These are phyloP conservation scores for Pulveroboletus sp. DNA, from an alignment of 768 basidiomycete genomes.

Conservation along the genomic window DNA sequence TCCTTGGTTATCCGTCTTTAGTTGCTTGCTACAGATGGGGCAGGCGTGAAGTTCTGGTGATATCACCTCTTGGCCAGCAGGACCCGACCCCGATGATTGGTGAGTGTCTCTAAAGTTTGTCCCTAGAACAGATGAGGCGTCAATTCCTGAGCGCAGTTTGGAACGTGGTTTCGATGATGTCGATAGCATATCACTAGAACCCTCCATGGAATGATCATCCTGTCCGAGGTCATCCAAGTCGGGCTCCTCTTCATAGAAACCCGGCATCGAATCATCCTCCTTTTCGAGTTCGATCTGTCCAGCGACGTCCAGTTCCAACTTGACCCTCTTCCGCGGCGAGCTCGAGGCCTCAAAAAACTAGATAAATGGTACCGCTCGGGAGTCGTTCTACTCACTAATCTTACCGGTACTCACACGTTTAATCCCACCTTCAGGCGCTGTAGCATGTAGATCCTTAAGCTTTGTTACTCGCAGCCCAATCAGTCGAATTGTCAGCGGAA, in stretches of 20 bases:
- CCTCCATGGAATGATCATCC: constrained; percentile 9
- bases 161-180: constrained; percentile 1
- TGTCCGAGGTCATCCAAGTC: constrained; percentile 18
- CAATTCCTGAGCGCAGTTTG: constrained; percentile 14
- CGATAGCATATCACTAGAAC: background rate
- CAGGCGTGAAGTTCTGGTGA: constrained; percentile 43
- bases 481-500: constrained; percentile 76
- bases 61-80: constrained; percentile 11
- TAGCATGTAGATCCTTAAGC: constrained; percentile 72
- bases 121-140: background rate
- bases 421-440: constrained; percentile 53
- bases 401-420: constrained; percentile 56
- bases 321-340: constrained; percentile 41
- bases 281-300: constrained; percentile 19
- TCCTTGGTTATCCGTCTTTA: constrained; percentile 70
- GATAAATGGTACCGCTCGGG: background rate
- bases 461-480: constrained; percentile 89
- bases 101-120: background rate
- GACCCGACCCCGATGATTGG: constrained; percentile 11
- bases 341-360: constrained; percentile 58
- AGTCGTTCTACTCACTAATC: background rate
- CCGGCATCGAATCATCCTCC: constrained; percentile 46
- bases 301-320: constrained; percentile 19
- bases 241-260: constrained; percentile 48
- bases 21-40: constrained; percentile 65